Evolutionary conservation across 257 asterid species (phyloP), one percentile per base, ranked within the genome.

Genomic region (Buddleja alternifolia): DNA sequence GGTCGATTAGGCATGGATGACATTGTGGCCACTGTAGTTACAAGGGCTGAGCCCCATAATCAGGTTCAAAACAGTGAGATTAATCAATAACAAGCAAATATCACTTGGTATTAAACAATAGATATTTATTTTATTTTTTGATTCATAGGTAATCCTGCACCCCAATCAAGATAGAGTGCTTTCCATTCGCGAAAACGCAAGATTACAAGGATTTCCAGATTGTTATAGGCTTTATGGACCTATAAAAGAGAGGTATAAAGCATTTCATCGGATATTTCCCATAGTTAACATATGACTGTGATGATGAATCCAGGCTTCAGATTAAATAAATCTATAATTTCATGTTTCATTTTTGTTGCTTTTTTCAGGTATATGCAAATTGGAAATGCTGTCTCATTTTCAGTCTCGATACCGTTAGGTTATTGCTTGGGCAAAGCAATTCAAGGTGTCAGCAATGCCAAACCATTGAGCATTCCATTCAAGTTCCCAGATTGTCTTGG

Each of bases 141-240:
- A n/a, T 6, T 36, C 23, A 37, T 10, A 82, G 84, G 75, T 61
- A 20, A 23, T 82, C 12, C 3, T 79, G 52, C 87, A 82, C 66
- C 79, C 75, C 1, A 7, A 55, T 0, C 82, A 81, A 74, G 78
- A 81, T 57, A 62, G 85, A 62, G 85, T 81, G 1, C 85, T 81
- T 10, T 53, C 85, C 0, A 57, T 77, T 16, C 80, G 85, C 3
- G 85, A 81, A 71, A 77, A 77, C 51, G 85, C 85, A 5, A 71
- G 83, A 57, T 40, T 81, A 20, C 85, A 81, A 24, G 85, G 85
- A 15, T 81, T 81, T 37, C 85, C 85, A 0, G 85, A 81, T 40
- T 81, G 81, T 68, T 81, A 81, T 23, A 74, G 74, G 53, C 42
- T 77, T 10, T 58, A 3, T n/a, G 85, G 85, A 58, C 58, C 83